Evolutionary conservation across 768 basidiomycete species (phyloP).

Genomic region (Russula griseocarnosa): DNA sequence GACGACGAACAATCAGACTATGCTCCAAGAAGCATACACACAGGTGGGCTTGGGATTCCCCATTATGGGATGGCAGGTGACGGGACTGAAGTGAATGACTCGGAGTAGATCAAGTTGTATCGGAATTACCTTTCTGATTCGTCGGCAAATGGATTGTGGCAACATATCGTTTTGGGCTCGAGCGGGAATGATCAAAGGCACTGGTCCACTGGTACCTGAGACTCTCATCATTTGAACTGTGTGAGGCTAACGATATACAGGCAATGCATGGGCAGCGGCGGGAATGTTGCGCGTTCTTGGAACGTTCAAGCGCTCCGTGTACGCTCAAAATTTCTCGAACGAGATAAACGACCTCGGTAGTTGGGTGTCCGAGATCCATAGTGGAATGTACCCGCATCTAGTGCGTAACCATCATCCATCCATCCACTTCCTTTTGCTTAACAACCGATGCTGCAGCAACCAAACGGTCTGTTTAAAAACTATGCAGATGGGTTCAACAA

Average conservation of each 20-base stretch:
- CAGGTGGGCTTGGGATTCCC: slow-evolving; percentile 39
- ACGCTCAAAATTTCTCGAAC: slow-evolving; percentile 42
- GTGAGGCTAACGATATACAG: slow-evolving; percentile 35
- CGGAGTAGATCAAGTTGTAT: slow-evolving; percentile 53
- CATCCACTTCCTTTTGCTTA: background rate
- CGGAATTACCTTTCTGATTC: slow-evolving; percentile 57
- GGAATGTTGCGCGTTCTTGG: slow-evolving; percentile 81
- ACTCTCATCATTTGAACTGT: background rate
- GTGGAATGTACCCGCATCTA: slow-evolving; percentile 59
- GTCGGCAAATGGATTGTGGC: slow-evolving; percentile 58
- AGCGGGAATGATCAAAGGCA: slow-evolving; percentile 57
- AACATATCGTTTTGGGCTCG: slow-evolving; percentile 63
- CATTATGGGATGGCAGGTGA: background rate
- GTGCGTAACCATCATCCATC: slow-evolving; percentile 40
- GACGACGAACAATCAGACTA: slow-evolving; percentile 49
- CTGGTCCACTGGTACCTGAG: slow-evolving; percentile 68
- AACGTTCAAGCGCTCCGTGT: slow-evolving; percentile 64
- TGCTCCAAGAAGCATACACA: slow-evolving; percentile 61
- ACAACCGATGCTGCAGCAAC: slow-evolving; percentile 36
- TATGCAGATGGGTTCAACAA: slow-evolving; percentile 51
- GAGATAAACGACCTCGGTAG: slow-evolving; percentile 55
- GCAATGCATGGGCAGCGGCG: slow-evolving; percentile 86
- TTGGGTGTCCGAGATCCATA: slow-evolving; percentile 72
- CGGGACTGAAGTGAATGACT: too few species aligned
- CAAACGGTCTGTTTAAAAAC: slow-evolving; percentile 58